Conservation (phyloP, 352 stramenopile genomes). For the Plasmopara muralis region DNA sequence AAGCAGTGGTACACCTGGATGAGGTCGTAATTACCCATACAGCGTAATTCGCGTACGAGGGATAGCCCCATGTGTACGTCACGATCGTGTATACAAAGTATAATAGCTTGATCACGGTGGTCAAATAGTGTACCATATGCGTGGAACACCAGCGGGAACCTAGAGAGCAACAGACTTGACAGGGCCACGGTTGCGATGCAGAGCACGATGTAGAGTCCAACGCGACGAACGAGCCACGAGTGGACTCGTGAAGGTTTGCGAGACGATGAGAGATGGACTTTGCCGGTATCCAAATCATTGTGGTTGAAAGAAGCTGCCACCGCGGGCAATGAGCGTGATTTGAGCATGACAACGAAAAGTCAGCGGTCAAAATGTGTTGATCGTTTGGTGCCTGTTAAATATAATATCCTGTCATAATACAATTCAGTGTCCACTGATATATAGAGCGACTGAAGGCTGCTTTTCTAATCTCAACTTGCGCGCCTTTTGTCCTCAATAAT, state of each 20-base stretch:
- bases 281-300: slow-evolving; percentile 15
- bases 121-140: slow-evolving; percentile 13
- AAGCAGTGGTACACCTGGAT: slow-evolving; percentile 51
- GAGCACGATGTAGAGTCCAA: background rate
- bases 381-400: background rate
- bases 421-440: background rate
- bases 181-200: slow-evolving; percentile 1
- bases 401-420: background rate
- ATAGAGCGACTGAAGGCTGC: no score
- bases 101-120: slow-evolving; percentile 24
- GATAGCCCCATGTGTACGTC: slow-evolving; percentile 37
- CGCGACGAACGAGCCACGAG: slow-evolving; percentile 6
- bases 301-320: background rate
- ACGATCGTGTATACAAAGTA: slow-evolving; percentile 38
- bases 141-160: slow-evolving; percentile 11
- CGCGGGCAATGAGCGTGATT: background rate
- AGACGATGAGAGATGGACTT: slow-evolving; percentile 1
- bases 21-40: slow-evolving; percentile 36
- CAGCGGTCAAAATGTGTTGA: background rate
- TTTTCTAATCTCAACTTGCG: no score
- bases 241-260: slow-evolving; percentile 4
- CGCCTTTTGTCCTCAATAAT: no score
- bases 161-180: slow-evolving; percentile 5
- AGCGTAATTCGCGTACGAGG: slow-evolving; percentile 38
- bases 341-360: slow-evolving; percentile 4